Conservation (phyloP, 371 early-diverging fungal species). For the Dinochytrium kinnereticum region DNA sequence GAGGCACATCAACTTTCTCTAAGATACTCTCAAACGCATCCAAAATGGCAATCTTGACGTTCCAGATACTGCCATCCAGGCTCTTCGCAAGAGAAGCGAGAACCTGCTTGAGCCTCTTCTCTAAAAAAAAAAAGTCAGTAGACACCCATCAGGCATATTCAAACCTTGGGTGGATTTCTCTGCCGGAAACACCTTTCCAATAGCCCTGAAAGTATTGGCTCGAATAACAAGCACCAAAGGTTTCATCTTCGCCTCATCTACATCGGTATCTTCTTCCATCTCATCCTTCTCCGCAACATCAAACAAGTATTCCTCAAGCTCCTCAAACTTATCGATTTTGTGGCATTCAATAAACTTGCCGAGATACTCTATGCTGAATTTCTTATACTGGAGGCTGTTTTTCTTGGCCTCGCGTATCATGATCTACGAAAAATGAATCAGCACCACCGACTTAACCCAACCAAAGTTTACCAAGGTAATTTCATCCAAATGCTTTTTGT, state of each 20-base stretch:
- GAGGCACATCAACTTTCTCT: conserved; percentile 20
- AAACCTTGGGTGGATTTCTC: conserved; percentile 57
- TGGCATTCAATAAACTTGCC: conserved; percentile 65
- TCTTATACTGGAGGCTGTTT: conserved; percentile 70
- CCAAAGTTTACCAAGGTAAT: conserved; percentile 54
- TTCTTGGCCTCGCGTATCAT: conserved; percentile 75
- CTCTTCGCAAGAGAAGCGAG: conserved; percentile 49
- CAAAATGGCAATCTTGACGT: conserved; percentile 68
- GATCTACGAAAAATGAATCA: conserved; percentile 38
- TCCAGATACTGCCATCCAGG: conserved; percentile 71
- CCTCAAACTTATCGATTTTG: conserved; percentile 60
- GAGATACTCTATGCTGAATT: conserved; percentile 70
- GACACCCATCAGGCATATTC: background rate
- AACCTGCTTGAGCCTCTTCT: conserved; percentile 45
- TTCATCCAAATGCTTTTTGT: conserved; percentile 47
- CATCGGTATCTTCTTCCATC: conserved; percentile 71
- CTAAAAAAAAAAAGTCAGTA: conserved; percentile 18
- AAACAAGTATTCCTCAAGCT: conserved; percentile 62
- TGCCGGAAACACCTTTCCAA: conserved; percentile 61
- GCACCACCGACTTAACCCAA: too few species aligned
- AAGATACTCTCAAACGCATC: conserved; percentile 64
- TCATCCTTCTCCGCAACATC: conserved; percentile 65
- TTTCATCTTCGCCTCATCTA: conserved; percentile 39
- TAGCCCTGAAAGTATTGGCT: conserved; percentile 72
- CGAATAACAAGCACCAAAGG: conserved; percentile 62